phyloP scores from a whole-genome alignment of 2,329 filamentous ascomycete species.

The Conoideocrella luteorostrata region DNA sequence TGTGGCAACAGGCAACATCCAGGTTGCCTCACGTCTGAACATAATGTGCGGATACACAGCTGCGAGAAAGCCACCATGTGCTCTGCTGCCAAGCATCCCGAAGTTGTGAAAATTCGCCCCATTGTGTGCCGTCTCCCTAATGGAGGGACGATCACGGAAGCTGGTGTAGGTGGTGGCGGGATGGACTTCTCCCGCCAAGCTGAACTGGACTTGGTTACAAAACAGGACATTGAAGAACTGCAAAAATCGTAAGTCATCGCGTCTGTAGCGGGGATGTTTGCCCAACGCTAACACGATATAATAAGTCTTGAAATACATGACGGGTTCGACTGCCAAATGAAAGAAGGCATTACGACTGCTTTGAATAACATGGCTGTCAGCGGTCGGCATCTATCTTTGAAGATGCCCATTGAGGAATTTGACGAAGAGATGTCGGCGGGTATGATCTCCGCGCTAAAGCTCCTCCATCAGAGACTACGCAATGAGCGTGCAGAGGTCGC shows the following conservation, averaged over 20 bases:
- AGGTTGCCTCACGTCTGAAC: constrained; percentile 65
- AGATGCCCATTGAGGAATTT: constrained; percentile 15
- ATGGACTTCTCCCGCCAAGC: constrained; percentile 65
- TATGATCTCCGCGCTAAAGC: constrained; percentile 4
- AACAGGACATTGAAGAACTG: constrained; percentile 47
- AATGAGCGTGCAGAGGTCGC: not conserved
- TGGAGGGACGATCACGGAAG: constrained; percentile 61
- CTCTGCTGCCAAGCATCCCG: constrained; percentile 34
- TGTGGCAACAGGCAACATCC: constrained; percentile 64
- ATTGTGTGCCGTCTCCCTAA: constrained; percentile 60
- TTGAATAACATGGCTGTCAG: constrained; percentile 13
- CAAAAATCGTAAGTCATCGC: constrained; percentile 29
- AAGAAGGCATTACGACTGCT: constrained; percentile 7
- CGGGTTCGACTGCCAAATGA: constrained; percentile 6
- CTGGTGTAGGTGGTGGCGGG: constrained; percentile 72
- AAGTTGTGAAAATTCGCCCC: constrained; percentile 70
- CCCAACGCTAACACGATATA: constrained; percentile 6
- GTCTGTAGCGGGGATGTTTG: no score
- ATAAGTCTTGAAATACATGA: constrained; percentile 15
- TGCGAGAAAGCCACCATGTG: constrained; percentile 71
- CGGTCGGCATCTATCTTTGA: constrained; percentile 21
- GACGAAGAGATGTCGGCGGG: constrained; percentile 12
- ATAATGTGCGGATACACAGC: constrained; percentile 67
- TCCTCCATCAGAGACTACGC: not conserved
- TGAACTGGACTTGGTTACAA: constrained; percentile 55